Percentiles rank a stretch among this genome's conserved stretches.
These are phyloP conservation scores for Cyanidiococcus yangmingshanensis DNA, from an alignment of 23 red algal species.

Conservation along the genomic window DNA sequence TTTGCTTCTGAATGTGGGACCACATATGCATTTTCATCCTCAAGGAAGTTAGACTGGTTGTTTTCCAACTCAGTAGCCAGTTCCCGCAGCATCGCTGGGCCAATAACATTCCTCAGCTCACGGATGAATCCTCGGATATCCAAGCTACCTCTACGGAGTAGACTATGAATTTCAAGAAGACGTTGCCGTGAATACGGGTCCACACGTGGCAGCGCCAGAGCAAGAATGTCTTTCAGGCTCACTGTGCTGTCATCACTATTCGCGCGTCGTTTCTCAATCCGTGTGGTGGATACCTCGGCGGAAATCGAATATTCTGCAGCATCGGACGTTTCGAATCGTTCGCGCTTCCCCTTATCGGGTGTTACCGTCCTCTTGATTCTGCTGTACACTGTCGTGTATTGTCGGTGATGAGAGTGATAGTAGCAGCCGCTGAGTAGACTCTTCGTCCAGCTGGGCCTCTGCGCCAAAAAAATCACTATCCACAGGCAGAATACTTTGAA, in stretches of 20 bases:
- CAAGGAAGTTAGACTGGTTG: not conserved
- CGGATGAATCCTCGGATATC: not conserved
- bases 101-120: not conserved
- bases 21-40: not conserved
- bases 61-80: not conserved
- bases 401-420: not conserved
- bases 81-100: not conserved
- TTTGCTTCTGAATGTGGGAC: not conserved
- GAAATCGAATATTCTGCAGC: not conserved
- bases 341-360: not conserved
- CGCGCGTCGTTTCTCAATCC: not conserved
- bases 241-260: not conserved
- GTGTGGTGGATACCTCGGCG: not conserved
- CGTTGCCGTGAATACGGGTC: slow-evolving; percentile 5
- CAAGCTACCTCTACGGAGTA: not conserved
- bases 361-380: not conserved
- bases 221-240: not conserved
- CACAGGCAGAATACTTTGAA: not conserved
- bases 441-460: not conserved
- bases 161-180: not conserved
- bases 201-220: slow-evolving; percentile 2
- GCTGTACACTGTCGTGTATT: not conserved
- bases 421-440: not conserved
- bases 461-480: not conserved
- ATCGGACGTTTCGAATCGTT: not conserved